Evolutionary conservation across 1,284 basidiomycete genomes (phyloP).

Genomic region (Vanrija sp.): DNA sequence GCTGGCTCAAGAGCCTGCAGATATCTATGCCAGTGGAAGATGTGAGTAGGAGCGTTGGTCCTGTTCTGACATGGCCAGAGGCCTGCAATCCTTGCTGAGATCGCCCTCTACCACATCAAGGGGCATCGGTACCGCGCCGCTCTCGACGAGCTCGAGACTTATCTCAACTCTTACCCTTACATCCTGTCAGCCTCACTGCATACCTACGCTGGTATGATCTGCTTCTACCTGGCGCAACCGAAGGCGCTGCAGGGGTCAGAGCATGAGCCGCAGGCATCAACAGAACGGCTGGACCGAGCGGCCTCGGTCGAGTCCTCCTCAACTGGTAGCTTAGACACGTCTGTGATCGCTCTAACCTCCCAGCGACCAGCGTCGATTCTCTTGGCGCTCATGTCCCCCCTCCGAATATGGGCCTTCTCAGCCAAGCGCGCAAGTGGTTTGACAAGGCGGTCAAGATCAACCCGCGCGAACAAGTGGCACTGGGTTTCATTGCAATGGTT

Average conservation of each 20-base stretch:
- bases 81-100: constrained; percentile 68
- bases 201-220: constrained; percentile 72
- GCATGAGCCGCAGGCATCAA: neutral
- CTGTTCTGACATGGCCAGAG: constrained; percentile 52
- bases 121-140: constrained; percentile 62
- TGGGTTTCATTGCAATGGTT: constrained; percentile 32
- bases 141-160: constrained; percentile 80
- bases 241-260: neutral
- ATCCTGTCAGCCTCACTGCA: constrained; percentile 73
- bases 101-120: constrained; percentile 64
- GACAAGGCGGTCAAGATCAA: constrained; percentile 32
- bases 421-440: constrained; percentile 34
- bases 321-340: neutral
- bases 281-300: neutral
- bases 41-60: constrained; percentile 13
- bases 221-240: constrained; percentile 54
- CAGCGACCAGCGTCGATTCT: neutral
- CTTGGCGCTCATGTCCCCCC: neutral
- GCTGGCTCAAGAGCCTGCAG: constrained; percentile 30
- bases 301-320: neutral
- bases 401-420: constrained; percentile 11
- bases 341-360: neutral
- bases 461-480: constrained; percentile 24
- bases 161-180: constrained; percentile 77
- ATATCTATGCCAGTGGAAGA: constrained; percentile 28